Base-by-base conservation (phyloP, 306 rosid genomes). In the Astragalus membranaceus region DNA sequence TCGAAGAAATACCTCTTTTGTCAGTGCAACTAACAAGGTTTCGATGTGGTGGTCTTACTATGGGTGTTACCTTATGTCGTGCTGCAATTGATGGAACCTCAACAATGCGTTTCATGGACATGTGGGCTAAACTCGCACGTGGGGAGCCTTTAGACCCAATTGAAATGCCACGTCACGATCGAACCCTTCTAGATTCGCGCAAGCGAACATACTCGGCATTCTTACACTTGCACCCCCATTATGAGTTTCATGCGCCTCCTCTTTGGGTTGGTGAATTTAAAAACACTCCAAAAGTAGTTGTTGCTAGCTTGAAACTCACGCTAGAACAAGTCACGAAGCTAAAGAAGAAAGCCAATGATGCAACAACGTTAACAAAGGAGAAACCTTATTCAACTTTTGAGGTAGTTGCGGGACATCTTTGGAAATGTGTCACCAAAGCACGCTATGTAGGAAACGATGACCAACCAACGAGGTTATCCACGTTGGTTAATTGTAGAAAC, bases 121-220 rank as follows among this genome's bases (percentile, higher is more conserved):
- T 72, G 5, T 78, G 85, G 85, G 85, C 82, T 5, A 78, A 69
- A 64, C 63, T 81, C 15, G 79, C 81, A 4, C 63, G 78, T 16
- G 66, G 70, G 23, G 58, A 52, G 5, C 6, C 5, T 5, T 44
- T 77, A 7, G 64, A 17, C n/a, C 5, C 37, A 6, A 3, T 0
- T 0, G 59, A 68, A 4, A 13, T 20, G 9, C 79, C 83, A 5
- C 11, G 17, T 4, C 68, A 62, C 10, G 79, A 79, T 15, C 73
- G 76, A 36, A 36, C 2, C 4, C 0, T 26, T 20, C 33, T 79
- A 0, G 46, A 62, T n/a, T 68, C 79, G 0, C 55, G 57, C 15
- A 71, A 2, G 36, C 5, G 3, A n/a, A 16, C 5, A 7, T 3
- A 26, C 5, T 11, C 7, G 10, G 1, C 12, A 36, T 8, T 5